phyloP scores from a whole-genome alignment of 257 asterid genomes.

The Primulina tabacum region DNA sequence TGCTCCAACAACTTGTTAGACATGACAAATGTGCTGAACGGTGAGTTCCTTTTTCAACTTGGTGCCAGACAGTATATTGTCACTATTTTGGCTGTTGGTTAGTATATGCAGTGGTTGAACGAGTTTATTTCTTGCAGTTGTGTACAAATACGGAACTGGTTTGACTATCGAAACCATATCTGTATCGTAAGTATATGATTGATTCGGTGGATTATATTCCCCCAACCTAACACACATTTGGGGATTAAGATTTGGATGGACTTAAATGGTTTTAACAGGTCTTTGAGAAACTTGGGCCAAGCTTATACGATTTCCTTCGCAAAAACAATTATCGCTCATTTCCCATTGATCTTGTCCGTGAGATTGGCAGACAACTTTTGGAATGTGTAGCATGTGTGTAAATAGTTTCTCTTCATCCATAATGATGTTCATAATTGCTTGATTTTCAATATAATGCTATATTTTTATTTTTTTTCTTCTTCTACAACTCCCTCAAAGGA shows the following conservation, averaged over 20 bases:
- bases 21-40: constrained; percentile 77
- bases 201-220: constrained; percentile 72
- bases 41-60: constrained; percentile 45
- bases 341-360: constrained; percentile 99
- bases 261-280: constrained; percentile 89
- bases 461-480: no score
- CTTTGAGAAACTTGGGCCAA: constrained; percentile 99
- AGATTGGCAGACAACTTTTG: constrained; percentile 99
- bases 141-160: constrained; percentile 99
- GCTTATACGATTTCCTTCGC: constrained; percentile 98
- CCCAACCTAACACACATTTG: constrained; percentile 53
- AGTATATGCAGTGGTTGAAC: constrained; percentile 55
- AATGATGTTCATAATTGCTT: not conserved
- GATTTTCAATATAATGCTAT: not conserved
- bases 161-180: constrained; percentile 99
- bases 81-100: constrained; percentile 21
- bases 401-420: constrained; percentile 46
- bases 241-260: constrained; percentile 73
- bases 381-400: constrained; percentile 99
- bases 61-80: not conserved
- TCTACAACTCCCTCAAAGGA: no score
- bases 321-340: constrained; percentile 98
- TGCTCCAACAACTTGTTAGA: constrained; percentile 85
- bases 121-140: constrained; percentile 98
- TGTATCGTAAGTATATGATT: constrained; percentile 94